phyloP scores from a whole-genome alignment of 257 asterid genomes.

The Rauvolfia tetraphylla region DNA sequence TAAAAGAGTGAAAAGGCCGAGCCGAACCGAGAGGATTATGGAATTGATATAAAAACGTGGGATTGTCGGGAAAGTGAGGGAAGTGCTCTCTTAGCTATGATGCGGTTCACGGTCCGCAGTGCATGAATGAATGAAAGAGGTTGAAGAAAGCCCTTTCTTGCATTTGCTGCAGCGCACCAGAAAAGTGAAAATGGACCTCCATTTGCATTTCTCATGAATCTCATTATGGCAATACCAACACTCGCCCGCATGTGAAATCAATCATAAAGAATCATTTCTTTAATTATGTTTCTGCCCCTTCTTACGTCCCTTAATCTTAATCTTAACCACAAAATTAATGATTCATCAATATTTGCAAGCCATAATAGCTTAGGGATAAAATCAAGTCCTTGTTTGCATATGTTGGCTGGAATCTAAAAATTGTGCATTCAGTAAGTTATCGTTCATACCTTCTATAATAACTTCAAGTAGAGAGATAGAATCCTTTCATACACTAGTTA shows the following conservation, averaged over 20 bases:
- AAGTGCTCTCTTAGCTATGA: conserved; percentile 3
- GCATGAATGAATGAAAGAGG: background rate
- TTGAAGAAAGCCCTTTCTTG: background rate
- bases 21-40: background rate
- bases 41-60: conserved; percentile 13
- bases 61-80: conserved; percentile 16
- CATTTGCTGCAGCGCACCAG: conserved; percentile 3
- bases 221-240: conserved; percentile 1
- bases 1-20: background rate
- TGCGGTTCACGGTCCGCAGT: conserved; percentile 11
- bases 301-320: background rate
- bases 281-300: background rate
- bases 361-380: no score
- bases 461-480: no score
- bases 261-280: conserved; percentile 3
- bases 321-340: background rate
- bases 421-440: no score
- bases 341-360: background rate
- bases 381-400: no score
- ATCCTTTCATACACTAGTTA: no score
- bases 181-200: conserved; percentile 8
- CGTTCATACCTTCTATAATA: no score
- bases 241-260: conserved; percentile 8
- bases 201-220: conserved; percentile 5
- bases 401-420: no score